Base-by-base conservation (phyloP, 768 basidiomycete genomes). In the Lentinula detonsa region DNA sequence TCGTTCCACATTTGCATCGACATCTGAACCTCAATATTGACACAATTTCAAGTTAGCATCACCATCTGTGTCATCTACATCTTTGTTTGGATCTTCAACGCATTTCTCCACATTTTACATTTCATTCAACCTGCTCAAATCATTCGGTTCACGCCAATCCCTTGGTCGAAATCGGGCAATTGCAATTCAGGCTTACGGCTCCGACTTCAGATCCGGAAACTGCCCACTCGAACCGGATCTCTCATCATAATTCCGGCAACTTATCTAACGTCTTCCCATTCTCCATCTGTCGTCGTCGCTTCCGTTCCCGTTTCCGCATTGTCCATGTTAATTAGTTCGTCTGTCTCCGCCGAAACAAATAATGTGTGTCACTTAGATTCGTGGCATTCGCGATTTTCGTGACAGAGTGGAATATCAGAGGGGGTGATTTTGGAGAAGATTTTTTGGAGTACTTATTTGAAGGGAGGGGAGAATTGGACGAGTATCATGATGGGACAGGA, bases 341-440 rank as follows among this genome's bases (percentile, higher is more conserved):
- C 21, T 5, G 21, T 15, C 11, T 28, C 40, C 16, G 4, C 40
- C 23, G 37, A 42, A 37, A 31, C 39, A 23, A 31, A 21, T 7
- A 16, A 62, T 57, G 35, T 49, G 21, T n/a, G n/a, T n/a, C 13
- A 31, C 77, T 6, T 77, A 79, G 60, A 78, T 81, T 57, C 65
- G 67, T 34, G 75, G 75, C 61, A 72, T 80, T 37, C 71, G 78
- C 21, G 76, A 78, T 48, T 81, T 80, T 59, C 77, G 76, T 59
- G 74, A 76, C 43, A 77, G 78, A 4, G 66, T 81, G 61, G 78
- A 81, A 62, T 80, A 75, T 48, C 76, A 81, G 60, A 65, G 77
- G 60, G 65, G 77, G 59, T 48, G 80, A 81, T 66, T 68, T 68
- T 56, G 80, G 77, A 1, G 73, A 66, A 7, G 67, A 71, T 21